Percentiles rank a stretch among this genome's conserved stretches.
phyloP scores from a whole-genome alignment of 306 rosid genomes.

The Acmispon strigosus region DNA sequence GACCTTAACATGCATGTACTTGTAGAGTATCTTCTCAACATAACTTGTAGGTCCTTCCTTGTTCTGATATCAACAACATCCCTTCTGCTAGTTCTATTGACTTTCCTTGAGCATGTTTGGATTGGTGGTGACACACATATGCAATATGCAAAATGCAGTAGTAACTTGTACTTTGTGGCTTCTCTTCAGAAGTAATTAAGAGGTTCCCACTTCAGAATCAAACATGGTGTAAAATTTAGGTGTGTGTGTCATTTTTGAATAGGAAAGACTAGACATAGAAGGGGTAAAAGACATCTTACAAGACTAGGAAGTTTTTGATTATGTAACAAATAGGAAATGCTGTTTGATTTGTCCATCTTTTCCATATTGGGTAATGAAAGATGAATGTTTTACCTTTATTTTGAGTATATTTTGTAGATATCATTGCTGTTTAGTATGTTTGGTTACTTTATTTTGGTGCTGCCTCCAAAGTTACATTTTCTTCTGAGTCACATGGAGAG shows the following conservation, averaged over 20 bases:
- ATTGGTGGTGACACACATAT: no score
- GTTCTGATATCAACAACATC: not conserved
- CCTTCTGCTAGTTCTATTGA: not conserved
- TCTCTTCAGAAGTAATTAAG: no score
- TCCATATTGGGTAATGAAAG: not conserved
- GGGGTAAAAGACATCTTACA: not conserved
- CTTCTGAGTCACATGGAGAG: not conserved
- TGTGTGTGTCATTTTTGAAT: not conserved
- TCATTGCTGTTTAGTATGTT: not conserved
- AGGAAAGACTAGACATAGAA: not conserved
- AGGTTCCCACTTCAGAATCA: no score
- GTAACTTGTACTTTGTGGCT: no score
- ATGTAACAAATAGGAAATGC: not conserved
- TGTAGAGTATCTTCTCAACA: conserved; percentile 21
- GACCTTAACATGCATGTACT: conserved; percentile 41
- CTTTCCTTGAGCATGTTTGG: not conserved
- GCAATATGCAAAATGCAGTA: no score
- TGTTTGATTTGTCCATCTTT: conserved; percentile 2
- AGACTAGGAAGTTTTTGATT: not conserved
- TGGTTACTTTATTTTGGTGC: not conserved
- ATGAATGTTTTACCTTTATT: not conserved
- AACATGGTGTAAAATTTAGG: no score
- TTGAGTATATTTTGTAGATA: not conserved
- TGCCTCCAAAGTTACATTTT: not conserved
- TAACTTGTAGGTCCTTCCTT: conserved; percentile 28